These are phyloP conservation scores for Phytophthora tentaculata DNA, from an alignment of 352 stramenopile species.

Conservation along the genomic window DNA sequence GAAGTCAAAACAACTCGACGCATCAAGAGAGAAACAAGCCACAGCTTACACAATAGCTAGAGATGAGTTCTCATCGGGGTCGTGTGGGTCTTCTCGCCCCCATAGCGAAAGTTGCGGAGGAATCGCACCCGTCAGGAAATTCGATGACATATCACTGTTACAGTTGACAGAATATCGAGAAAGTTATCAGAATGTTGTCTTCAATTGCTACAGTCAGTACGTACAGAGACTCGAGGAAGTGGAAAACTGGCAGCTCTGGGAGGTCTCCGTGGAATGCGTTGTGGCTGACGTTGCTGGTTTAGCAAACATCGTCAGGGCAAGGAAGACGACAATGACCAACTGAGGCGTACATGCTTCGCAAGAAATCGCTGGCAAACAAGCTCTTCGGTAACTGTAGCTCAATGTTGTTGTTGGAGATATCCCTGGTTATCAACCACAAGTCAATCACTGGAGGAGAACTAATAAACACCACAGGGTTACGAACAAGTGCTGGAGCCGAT, in stretches of 20 bases:
- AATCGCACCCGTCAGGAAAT: conserved; percentile 50
- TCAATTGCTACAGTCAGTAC: neutral
- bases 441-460: neutral
- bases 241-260: conserved; percentile 36
- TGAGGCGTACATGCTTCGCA: conserved; percentile 57
- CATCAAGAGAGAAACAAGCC: neutral
- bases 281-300: conserved; percentile 54
- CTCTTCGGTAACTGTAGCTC: conserved; percentile 35
- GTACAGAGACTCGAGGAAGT: conserved; percentile 51
- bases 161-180: conserved; percentile 23
- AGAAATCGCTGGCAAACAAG: conserved; percentile 52
- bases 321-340: neutral
- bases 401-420: conserved; percentile 60
- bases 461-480: conserved; percentile 2
- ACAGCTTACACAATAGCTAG: conserved; percentile 51
- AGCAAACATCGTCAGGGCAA: neutral
- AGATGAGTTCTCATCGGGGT: conserved; percentile 57
- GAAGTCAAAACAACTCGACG: neutral
- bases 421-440: conserved; percentile 23
- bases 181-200: neutral
- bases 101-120: conserved; percentile 44
- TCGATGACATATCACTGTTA: conserved; percentile 62
- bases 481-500: conserved; percentile 47
- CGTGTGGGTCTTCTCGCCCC: conserved; percentile 53
- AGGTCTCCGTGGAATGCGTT: conserved; percentile 55